Percentiles rank a stretch among this genome's conserved stretches.
These are phyloP conservation scores for Striga hermonthica DNA, from an alignment of 305 asterid species.

Conservation along the genomic window DNA sequence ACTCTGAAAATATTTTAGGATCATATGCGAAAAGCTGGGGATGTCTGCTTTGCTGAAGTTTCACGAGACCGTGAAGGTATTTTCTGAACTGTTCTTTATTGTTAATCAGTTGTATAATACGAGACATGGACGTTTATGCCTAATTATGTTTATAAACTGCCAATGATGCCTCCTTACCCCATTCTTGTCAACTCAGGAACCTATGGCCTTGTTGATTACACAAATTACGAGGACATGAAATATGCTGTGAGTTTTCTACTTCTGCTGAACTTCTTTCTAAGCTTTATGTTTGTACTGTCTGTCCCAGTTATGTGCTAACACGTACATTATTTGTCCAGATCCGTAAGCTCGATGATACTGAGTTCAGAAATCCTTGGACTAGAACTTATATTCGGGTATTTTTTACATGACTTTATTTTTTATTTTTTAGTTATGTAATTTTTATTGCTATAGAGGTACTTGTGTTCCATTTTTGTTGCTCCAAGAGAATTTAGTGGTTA, in stretches of 20 bases:
- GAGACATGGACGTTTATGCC: not conserved
- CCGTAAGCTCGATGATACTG: constrained; percentile 87
- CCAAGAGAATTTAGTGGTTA: not conserved
- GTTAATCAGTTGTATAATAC: no score
- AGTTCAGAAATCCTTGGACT: constrained; percentile 96
- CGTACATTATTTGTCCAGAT: constrained; percentile 46
- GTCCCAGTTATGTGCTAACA: constrained; percentile 31
- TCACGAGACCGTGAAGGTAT: constrained; percentile 95
- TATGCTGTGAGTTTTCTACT: constrained; percentile 68
- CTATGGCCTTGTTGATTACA: constrained; percentile 88
- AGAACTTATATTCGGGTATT: constrained; percentile 83
- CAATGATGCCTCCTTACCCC: constrained; percentile 10
- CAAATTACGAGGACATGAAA: constrained; percentile 90
- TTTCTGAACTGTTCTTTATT: not conserved
- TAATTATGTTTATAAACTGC: constrained; percentile 11
- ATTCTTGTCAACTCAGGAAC: constrained; percentile 55
- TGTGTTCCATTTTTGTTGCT: not conserved
- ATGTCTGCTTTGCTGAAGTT: constrained; percentile 99
- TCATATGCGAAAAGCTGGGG: constrained; percentile 99
- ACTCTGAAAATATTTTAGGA: constrained; percentile 54
- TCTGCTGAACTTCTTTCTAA: constrained; percentile 8
- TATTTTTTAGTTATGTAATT: no score
- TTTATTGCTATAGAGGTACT: not conserved
- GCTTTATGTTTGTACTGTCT: constrained; percentile 13
- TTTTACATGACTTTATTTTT: not conserved